phyloP scores from a whole-genome alignment of 2,329 filamentous ascomycete species.

The Fusarium pseudograminearum region DNA sequence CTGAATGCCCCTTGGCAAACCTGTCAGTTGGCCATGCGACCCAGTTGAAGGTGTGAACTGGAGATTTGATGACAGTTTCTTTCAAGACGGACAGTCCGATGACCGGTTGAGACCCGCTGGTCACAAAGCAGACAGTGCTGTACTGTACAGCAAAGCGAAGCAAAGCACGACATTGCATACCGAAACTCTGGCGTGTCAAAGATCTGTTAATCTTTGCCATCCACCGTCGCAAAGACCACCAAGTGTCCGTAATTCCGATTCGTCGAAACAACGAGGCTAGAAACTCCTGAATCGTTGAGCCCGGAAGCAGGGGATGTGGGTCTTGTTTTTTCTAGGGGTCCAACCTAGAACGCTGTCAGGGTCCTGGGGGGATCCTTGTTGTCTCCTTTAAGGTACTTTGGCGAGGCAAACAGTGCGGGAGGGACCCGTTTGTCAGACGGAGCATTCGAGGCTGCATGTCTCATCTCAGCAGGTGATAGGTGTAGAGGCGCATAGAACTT shows the following conservation, averaged over 20 bases:
- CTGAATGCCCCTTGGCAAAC: neutral
- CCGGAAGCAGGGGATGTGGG: constrained; percentile 20
- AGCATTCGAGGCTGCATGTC: constrained; percentile 21
- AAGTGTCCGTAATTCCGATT: constrained; percentile 33
- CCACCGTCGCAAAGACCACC: constrained; percentile 5
- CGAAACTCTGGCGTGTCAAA: constrained; percentile 22
- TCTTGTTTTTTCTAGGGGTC: constrained; percentile 33
- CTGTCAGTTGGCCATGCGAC: constrained; percentile 8
- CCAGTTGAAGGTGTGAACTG: constrained; percentile 3
- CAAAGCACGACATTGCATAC: neutral
- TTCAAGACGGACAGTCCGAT: constrained; percentile 30
- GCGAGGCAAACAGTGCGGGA: constrained; percentile 41
- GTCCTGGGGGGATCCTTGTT: constrained; percentile 5
- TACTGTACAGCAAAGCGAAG: constrained; percentile 7
- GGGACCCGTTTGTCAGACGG: constrained; percentile 12
- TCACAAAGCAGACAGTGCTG: constrained; percentile 18
- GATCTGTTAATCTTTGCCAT: constrained; percentile 32
- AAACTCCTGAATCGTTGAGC: constrained; percentile 38
- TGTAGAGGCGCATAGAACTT: neutral
- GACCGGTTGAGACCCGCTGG: constrained; percentile 1
- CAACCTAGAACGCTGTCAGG: constrained; percentile 11
- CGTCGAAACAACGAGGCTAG: constrained; percentile 19
- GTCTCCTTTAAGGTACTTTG: constrained; percentile 34
- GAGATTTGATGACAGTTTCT: constrained; percentile 14
- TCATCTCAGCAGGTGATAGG: constrained; percentile 12